Percentiles rank a stretch among this genome's conserved stretches.
Conservation (phyloP, 2,329 filamentous ascomycete species). For the Verticillium nubilum region DNA sequence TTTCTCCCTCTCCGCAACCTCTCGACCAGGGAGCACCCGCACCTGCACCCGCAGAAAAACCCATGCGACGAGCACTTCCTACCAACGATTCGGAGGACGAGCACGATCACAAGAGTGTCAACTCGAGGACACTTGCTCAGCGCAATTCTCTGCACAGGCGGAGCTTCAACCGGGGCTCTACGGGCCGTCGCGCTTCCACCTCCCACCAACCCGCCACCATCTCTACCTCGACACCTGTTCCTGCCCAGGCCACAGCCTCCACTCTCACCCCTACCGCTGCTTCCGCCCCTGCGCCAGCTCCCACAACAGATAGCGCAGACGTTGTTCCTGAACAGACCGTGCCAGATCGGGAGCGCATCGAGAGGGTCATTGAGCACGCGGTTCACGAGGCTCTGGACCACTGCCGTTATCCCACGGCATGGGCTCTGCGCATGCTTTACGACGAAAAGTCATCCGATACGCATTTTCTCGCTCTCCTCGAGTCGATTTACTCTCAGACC, state of each 20-base stretch:
- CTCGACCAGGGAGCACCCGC: background rate
- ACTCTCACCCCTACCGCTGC: background rate
- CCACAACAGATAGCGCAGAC: background rate
- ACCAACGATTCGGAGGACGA: slow-evolving; percentile 7
- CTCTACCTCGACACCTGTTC: slow-evolving; percentile 1
- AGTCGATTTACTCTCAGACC: slow-evolving; percentile 52
- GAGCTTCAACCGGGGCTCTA: slow-evolving; percentile 11
- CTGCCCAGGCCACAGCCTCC: slow-evolving; percentile 1
- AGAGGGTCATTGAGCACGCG: slow-evolving; percentile 50
- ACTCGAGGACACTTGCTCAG: slow-evolving; percentile 5
- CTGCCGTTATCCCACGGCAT: slow-evolving; percentile 56
- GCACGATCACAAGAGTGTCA: slow-evolving; percentile 7
- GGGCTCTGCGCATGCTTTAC: slow-evolving; percentile 54
- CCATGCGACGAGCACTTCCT: slow-evolving; percentile 5
- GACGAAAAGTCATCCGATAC: slow-evolving; percentile 49
- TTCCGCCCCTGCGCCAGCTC: background rate
- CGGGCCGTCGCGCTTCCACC: slow-evolving; percentile 7
- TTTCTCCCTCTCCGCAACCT: slow-evolving; percentile 6
- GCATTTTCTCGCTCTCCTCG: slow-evolving; percentile 50
- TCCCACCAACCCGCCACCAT: slow-evolving; percentile 5
- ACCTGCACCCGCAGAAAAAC: slow-evolving; percentile 3
- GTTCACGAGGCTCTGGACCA: slow-evolving; percentile 53
- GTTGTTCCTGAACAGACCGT: slow-evolving; percentile 1
- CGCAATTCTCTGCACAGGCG: slow-evolving; percentile 9
- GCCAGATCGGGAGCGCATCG: slow-evolving; percentile 36